Percentiles rank a stretch among this genome's conserved stretches.
These are phyloP conservation scores for Artemisia annua DNA, from an alignment of 129 eudicot species.

Conservation along the genomic window DNA sequence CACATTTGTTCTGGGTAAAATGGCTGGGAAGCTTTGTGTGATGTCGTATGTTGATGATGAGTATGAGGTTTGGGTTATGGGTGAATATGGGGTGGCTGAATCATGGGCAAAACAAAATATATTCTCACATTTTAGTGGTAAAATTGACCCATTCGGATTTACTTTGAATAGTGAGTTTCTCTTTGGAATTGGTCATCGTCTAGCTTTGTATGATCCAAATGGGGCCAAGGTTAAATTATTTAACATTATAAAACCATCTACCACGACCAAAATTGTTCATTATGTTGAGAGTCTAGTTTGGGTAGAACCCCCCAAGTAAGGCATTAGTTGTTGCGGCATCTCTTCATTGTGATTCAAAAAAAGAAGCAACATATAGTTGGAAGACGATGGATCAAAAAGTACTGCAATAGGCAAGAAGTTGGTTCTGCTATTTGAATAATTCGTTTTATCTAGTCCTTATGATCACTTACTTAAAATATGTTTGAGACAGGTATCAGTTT, in stretches of 20 bases:
- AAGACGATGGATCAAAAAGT: too few species aligned
- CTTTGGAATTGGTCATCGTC: not conserved
- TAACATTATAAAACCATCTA: not conserved
- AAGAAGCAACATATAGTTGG: too few species aligned
- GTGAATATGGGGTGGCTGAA: slow-evolving; percentile 8
- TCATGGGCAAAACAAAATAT: slow-evolving; percentile 5
- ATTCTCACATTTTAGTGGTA: not conserved
- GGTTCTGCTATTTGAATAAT: too few species aligned
- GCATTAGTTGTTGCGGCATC: too few species aligned
- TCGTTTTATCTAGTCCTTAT: too few species aligned
- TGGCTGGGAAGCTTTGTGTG: slow-evolving; percentile 11
- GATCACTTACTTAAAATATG: too few species aligned
- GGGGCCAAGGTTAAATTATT: not conserved
- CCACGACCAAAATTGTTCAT: not conserved
- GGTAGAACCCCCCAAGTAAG: not conserved
- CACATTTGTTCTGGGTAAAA: not conserved
- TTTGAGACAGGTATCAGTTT: too few species aligned
- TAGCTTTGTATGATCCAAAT: not conserved
- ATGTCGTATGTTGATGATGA: not conserved
- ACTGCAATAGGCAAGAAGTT: too few species aligned
- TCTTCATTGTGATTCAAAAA: too few species aligned
- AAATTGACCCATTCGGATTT: not conserved
- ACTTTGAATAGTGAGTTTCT: not conserved
- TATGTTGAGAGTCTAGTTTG: slow-evolving; percentile 11
- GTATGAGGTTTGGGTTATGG: slow-evolving; percentile 8